phyloP scores from a whole-genome alignment of 2,329 filamentous ascomycete genomes.

The Cytospora schulzeri region DNA sequence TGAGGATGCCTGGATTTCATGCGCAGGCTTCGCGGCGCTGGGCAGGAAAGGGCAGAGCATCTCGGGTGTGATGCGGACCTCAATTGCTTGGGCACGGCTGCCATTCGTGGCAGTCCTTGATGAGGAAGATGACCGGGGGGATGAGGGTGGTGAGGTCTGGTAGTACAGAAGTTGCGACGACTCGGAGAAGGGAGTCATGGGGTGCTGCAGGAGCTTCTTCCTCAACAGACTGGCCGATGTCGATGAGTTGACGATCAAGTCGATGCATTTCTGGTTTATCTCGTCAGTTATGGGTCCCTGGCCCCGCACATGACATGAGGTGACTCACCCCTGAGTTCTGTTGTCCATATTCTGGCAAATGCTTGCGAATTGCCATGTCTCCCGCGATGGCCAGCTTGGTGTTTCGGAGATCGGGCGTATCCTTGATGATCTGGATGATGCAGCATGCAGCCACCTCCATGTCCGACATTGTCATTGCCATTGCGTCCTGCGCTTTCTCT shows the following conservation, averaged over 20 bases:
- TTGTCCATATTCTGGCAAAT: constrained; percentile 20
- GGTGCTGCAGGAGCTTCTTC: constrained; percentile 27
- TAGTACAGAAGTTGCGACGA: constrained; percentile 25
- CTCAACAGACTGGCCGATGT: constrained; percentile 26
- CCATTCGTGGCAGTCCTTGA: neutral
- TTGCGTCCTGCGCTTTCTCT: constrained; percentile 18
- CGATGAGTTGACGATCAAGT: constrained; percentile 25
- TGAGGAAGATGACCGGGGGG: neutral
- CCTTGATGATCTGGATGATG: constrained; percentile 28
- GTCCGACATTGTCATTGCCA: constrained; percentile 18
- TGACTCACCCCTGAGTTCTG: constrained; percentile 22
- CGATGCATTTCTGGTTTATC: constrained; percentile 20
- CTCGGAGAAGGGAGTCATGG: constrained; percentile 24
- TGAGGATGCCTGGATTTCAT: constrained; percentile 17
- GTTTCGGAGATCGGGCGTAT: constrained; percentile 25
- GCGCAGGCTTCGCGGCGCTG: constrained; percentile 21
- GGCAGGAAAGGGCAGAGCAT: constrained; percentile 28
- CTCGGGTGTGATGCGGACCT: constrained; percentile 28
- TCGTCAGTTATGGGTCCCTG: neutral
- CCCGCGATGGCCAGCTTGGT: constrained; percentile 26
- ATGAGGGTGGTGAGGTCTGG: constrained; percentile 22
- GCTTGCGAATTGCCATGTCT: constrained; percentile 24
- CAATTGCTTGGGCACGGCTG: constrained; percentile 13
- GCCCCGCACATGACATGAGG: neutral
- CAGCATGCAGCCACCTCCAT: constrained; percentile 26